Conservation (phyloP, 2,329 filamentous ascomycete species). For the Pseudocercospora vitis region DNA sequence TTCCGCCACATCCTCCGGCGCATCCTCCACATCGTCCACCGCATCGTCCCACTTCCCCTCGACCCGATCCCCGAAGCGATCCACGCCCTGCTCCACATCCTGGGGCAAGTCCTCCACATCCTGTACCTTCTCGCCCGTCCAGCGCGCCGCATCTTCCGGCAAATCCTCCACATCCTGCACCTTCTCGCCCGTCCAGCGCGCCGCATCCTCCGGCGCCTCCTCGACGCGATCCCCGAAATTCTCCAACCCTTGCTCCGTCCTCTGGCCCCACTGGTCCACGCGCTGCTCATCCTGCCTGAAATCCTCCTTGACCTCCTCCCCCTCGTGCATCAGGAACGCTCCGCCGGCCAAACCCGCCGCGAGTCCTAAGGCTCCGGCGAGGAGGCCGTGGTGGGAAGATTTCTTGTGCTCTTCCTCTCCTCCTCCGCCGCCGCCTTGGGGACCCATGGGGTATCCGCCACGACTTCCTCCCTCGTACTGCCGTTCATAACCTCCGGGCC, state of each 20-base stretch:
- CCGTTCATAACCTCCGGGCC: constrained; percentile 17
- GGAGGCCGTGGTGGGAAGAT: constrained; percentile 32
- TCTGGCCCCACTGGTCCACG: constrained; percentile 32
- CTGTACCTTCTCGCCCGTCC: constrained; percentile 45
- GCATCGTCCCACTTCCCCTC: constrained; percentile 37
- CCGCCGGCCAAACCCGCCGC: constrained; percentile 46
- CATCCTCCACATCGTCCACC: constrained; percentile 38
- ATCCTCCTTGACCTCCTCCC: constrained; percentile 40
- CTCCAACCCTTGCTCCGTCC: constrained; percentile 27
- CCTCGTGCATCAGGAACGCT: constrained; percentile 49
- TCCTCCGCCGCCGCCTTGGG: constrained; percentile 24
- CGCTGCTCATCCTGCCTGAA: constrained; percentile 23
- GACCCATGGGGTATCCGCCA: constrained; percentile 20
- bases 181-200: constrained; percentile 46
- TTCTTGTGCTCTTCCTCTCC: constrained; percentile 28
- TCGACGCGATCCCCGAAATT: constrained; percentile 38
- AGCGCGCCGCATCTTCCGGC: constrained; percentile 44
- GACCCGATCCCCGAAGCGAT: constrained; percentile 37
- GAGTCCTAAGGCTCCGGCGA: constrained; percentile 44
- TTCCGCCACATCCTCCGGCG: constrained; percentile 38
- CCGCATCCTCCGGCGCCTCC: constrained; percentile 46
- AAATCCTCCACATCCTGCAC: constrained; percentile 45
- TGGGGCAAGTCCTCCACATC: constrained; percentile 45
- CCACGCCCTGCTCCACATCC: constrained; percentile 37
- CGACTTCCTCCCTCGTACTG: constrained; percentile 15